Evolutionary conservation across 139 green algal species (phyloP), one percentile per base, ranked within the genome.

Genomic region (Micromonas commoda): DNA sequence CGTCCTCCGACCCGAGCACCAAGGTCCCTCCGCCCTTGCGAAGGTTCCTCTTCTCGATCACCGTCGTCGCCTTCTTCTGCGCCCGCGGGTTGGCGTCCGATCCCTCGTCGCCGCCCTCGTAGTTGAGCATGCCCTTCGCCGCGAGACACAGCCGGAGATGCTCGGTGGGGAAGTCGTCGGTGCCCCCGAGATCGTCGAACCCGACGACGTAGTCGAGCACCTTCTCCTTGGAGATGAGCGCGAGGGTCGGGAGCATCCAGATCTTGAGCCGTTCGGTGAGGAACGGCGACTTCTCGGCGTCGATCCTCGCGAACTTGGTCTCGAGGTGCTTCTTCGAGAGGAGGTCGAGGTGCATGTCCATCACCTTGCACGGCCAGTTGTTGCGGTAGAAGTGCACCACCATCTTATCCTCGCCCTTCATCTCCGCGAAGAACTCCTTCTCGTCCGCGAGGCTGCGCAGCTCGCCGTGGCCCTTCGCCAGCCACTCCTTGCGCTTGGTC

Each of bases 231-330:
- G 90, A 92, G 53, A 97, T 89, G 13, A 98, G 64, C 3, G 92
- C 91, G 35, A 98, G 73, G 0, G 93, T 98, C 34, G 93, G 93
- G 53, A 98, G 86, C 91, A 98, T 96, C 88, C 90, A 96, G 21
- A 98, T 89, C 64, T 92, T 92, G 21, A 89, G 73, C 38, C 69
- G 79, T 73, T 91, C 93, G 31, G 87, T 91, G 23, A 97, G 80
- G 82, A 92, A 97, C 16, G 93, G 93, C 37, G 85, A 86, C 87
- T 98, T 98, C 85, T 98, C 94, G 51, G 94, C 94, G 82, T 97
- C 86, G 64, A 98, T 91, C 86, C 33, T 88, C 39, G 93, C 63
- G 79, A 98, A 96, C 79, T 93, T 95, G 23, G 92, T 97, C 75
- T 98, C 92, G 39, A 96, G 57, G 84, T 97, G 92, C 73, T 88